Evolutionary conservation across 2,329 filamentous ascomycete genomes (phyloP), one percentile per base, ranked within the genome.

Genomic region (Penicillium janthinellum): DNA sequence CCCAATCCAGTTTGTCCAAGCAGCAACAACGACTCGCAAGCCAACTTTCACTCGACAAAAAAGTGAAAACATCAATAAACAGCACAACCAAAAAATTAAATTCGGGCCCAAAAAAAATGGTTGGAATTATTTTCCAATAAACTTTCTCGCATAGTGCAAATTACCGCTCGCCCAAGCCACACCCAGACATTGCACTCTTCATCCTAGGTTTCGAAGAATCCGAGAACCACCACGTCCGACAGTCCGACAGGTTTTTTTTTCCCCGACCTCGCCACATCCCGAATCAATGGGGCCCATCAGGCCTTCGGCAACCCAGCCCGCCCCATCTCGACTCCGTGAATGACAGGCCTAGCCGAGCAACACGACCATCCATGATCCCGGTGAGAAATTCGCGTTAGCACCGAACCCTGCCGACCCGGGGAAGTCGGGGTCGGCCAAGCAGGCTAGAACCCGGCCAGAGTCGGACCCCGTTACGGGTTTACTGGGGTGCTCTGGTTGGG

Each of bases 341-440:
- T 51, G 49, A 49, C 45, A 49, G 45, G 28, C 7, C 45, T 35
- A 35, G 45, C 45, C 31, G 35, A 54, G n/a, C 14, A 14, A 34
- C 22, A 31, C 25, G 31, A 17, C 56, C 56, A 20, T 20, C 20
- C 20, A 20, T 2, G 20, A 28, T 47, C 34, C 56, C 56, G 49
- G 50, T 53, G 42, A 52, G 49, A 48, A 31, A 7, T 39, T 58
- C 1, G 39, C 41, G 42, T 52, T 53, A 53, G 49, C 8, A 11
- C 22, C 48, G 41, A 51, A 17, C 20, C 25, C 35, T 47, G 34
- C 17, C n/a, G 7, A 38, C 52, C 48, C 55, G 55, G 41, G 56
- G 56, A 28, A 31, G 10, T 45, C 49, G 56, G 56, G 56, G 50
- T 58, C 54, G 42, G 54, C 39, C 22, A 15, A 20, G 17, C 4